A percentile compares a stretch with the other conserved stretches of the same genome.
Evolutionary conservation across 768 basidiomycete species (phyloP).

Genomic region (Dentipellis fragilis): DNA sequence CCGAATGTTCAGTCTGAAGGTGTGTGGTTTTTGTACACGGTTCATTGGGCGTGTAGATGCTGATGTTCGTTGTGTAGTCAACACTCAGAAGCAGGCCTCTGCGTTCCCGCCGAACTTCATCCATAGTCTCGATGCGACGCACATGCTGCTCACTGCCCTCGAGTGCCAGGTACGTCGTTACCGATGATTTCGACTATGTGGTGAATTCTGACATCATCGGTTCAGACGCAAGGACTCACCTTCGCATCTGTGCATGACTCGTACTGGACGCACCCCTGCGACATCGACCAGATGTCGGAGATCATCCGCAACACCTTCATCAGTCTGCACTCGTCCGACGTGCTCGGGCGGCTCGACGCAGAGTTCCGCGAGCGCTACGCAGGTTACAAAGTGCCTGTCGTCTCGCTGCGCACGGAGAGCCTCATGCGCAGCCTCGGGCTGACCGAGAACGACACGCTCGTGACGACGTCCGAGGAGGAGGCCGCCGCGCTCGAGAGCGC

Average conservation of each 20-base stretch:
- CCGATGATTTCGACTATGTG: neutral
- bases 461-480: conserved; percentile 23
- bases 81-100: conserved; percentile 78
- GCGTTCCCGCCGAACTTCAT: conserved; percentile 99
- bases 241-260: conserved; percentile 99
- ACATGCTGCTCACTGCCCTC: conserved; percentile 95
- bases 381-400: conserved; percentile 55
- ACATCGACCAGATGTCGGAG: conserved; percentile 80
- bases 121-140: conserved; percentile 94
- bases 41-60: neutral
- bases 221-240: conserved; percentile 58
- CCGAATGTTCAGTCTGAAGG: conserved; percentile 67
- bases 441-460: conserved; percentile 21
- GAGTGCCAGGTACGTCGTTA: conserved; percentile 61
- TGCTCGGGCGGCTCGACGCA: conserved; percentile 56
- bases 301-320: conserved; percentile 93
- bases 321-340: conserved; percentile 79
- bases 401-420: conserved; percentile 27
- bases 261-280: conserved; percentile 93
- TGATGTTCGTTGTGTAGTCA: conserved; percentile 35
- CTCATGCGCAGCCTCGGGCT: conserved; percentile 19
- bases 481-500: conserved; percentile 17
- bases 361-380: conserved; percentile 39
- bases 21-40: conserved; percentile 12
- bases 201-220: conserved; percentile 3